Evolutionary conservation across 495 filamentous ascomycete species (phyloP), one percentile per base, ranked within the genome.

Genomic region (Aspergillus cristatus): DNA sequence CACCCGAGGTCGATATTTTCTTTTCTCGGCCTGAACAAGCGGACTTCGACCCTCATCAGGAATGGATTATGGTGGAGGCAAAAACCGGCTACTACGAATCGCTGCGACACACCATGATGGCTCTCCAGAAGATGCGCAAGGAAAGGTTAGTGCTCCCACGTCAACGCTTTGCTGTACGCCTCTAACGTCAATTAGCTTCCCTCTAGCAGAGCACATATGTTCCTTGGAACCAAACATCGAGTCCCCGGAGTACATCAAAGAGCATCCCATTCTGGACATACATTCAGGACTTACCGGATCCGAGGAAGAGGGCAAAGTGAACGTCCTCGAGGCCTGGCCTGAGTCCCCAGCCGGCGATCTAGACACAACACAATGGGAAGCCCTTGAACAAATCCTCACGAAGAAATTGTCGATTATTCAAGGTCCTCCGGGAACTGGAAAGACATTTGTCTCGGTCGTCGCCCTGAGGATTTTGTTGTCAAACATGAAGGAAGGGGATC

Each of bases 381-480:
- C 82, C 8, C 62, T 94, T 0, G 66, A 72, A 17, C 65, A 77
- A 0, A 86, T 94, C 6, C 51, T 94, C 6, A 81, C 81, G 0
- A 84, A 80, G 34, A 67, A 72, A 26, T 47, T 98, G 1, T 73
- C 86, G 2, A 81, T 98, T 26, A 62, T 94, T 0, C 90, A 96
- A 61, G 90, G 90, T 0, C 90, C 90, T 6, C 90, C 90, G 3
- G 90, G 90, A 1, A 94, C 89, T 2, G 90, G 90, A 10, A 94
- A 94, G 48, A 94, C 88, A 0, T 78, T 78, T 44, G 77, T 85
- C 0, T 89, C 86, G 0, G 72, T 89, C 1, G 54, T 76, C 28
- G 84, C 84, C 1, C 53, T 96, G 18, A 77, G 74, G 31, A 64
- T 82, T 3, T 54, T 94, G 35, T 59, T 94, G 0, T 53, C 66